Evolutionary conservation across 73 alveolate species (phyloP).

Genomic region (Tetrahymena thermophila): DNA sequence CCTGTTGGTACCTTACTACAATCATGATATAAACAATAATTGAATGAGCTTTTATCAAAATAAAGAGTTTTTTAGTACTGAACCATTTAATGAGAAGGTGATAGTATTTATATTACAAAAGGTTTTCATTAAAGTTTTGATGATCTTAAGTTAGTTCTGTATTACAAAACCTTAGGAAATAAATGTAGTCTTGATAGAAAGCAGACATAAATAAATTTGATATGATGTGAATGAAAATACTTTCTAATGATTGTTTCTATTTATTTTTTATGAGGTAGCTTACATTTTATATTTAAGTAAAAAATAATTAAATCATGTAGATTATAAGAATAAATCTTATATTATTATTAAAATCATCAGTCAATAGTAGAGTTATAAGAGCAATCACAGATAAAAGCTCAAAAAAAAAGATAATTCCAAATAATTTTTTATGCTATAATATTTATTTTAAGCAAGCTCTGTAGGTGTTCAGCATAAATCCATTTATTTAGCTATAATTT

Average conservation of each 20-base stretch:
- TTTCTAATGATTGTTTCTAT: neutral
- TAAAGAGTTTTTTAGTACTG: neutral
- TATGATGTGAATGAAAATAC: neutral
- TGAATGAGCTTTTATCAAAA: neutral
- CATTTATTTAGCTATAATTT: neutral
- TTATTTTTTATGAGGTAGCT: neutral
- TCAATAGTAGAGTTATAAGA: neutral
- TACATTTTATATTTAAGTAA: neutral
- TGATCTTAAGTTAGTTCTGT: neutral
- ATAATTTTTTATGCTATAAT: neutral
- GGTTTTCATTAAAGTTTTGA: neutral
- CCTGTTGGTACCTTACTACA: neutral
- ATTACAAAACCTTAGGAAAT: neutral
- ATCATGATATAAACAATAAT: neutral
- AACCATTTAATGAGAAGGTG: neutral
- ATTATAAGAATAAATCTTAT: neutral
- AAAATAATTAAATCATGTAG: neutral
- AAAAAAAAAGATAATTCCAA: neutral
- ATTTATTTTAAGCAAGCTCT: neutral
- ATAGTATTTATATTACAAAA: neutral
- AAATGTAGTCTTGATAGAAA: neutral
- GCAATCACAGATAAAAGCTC: neutral
- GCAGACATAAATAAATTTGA: neutral
- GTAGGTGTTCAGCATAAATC: neutral
- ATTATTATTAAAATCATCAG: neutral